Evolutionary conservation across 2,329 filamentous ascomycete species (phyloP), one percentile per base, ranked within the genome.

Genomic region (Rhynchosporium graminicola): DNA sequence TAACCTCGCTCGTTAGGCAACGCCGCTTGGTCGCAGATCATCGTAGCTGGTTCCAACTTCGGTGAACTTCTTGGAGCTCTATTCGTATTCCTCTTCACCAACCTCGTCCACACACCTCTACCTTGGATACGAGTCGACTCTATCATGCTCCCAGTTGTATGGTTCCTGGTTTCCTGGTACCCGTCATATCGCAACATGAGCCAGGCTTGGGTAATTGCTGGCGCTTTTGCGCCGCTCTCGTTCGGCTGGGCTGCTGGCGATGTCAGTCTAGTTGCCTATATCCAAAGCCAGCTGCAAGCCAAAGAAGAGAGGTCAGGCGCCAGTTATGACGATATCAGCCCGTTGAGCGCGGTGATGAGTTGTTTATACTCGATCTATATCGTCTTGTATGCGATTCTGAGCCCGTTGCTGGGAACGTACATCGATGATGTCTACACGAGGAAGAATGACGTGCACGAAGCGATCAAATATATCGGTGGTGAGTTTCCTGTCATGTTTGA

Each of bases 1-100:
- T 52, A 33, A 40, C 10, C 38, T 36, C 7, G 9, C n/a, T 2
- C 2, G 6, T 15, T 26, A 57, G 55, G 29, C 26, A 46, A 57
- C 12, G 55, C 55, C 28, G 55, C 55, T 33, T 57, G 42, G 55
- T 57, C 55, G 31, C 55, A 57, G 10, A 57, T 57, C 29, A 46
- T 57, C 3, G 55, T 57, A 13, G 55, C 42, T 13, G 55, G 55
- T 9, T 57, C 55, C 9, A 46, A 47, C 31, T 46, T 57, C 13
- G 55, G 55, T 9, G 55, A 47, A 47, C 55, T 57, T 36, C 43
- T 57, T 15, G 55, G 55, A 1, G 55, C 55, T 29, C 13, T 57
- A 5, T 46, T 47, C 9, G 55, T 57, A 2, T 57, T 57, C 13
- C n/a, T 48, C 29, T 48, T 57, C 43, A 36, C 55, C 6, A 57